Base-by-base conservation (phyloP, 805 yeast species). In the Starmerella potacharoeniae region DNA sequence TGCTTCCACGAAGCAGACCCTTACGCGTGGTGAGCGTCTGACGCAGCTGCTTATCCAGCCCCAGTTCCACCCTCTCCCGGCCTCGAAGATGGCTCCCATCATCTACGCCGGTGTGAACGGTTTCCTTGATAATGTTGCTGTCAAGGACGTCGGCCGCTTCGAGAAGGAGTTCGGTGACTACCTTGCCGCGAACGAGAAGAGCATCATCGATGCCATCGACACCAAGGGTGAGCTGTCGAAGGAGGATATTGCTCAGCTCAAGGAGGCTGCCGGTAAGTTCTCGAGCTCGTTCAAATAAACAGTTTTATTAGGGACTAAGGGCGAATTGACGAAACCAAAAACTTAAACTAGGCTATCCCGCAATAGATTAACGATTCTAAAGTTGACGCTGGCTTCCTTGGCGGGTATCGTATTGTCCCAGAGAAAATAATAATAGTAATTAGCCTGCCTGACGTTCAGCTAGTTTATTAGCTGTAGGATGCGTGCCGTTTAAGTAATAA, bases 91-190 rank as follows among this genome's bases (percentile, higher is more conserved):
- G 81, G 98, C 95, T 63, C 98, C 98, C 73, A 79, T 89, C 73
- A 89, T 93, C 73, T 93, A 75, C 82, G 98, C 97, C 64, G 99
- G 99, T 91, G 98, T 95, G 71, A 90, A 91, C 84, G 99, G 99
- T 83, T 89, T 71, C 90, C 84, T 93, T 72, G 99, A 93, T 75
- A 70, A 76, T 66, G 71, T 93, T 68, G 86, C 93, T 66, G 77
- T 91, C 66, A 82, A 83, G 72, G 85, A 87, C 76, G 82, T 93
- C 69, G 88, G 78, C 73, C 86, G 85, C 73, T 93, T 86, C 72
- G 99, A 93, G 84, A 77, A 81, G 68, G 83, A 88, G 69, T 93
- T 90, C 90, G 77, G 86, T 73, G 79, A 95, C 66, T 82, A 85
- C 83, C 82, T 93, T 76, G 85, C 87, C 79, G 75, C 97, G 66